Conservation (phyloP, 495 filamentous ascomycete genomes). For the Hyaloscypha finlandica region DNA sequence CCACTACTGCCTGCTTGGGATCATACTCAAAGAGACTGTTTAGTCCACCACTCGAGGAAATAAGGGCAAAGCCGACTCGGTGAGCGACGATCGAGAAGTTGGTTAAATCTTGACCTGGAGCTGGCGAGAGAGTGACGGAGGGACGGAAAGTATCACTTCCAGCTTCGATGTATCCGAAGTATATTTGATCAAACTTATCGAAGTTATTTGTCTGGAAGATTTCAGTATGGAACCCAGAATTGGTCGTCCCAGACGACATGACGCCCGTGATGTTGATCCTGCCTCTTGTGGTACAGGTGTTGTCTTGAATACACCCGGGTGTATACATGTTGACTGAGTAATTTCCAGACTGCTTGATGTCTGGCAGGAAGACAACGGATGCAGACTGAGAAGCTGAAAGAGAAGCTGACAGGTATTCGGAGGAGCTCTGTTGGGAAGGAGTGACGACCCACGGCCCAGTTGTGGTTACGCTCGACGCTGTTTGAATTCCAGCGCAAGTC, state of each 20-base stretch:
- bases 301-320: slow-evolving; percentile 82
- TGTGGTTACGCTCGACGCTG: slow-evolving; percentile 61
- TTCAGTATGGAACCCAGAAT: slow-evolving; percentile 36
- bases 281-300: slow-evolving; percentile 72
- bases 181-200: slow-evolving; percentile 93
- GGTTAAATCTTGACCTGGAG: slow-evolving; percentile 55
- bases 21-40: slow-evolving; percentile 93
- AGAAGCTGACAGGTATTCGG: slow-evolving; percentile 73
- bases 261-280: slow-evolving; percentile 76
- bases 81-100: slow-evolving; percentile 83
- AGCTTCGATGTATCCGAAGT: slow-evolving; percentile 79
- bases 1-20: slow-evolving; percentile 58
- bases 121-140: slow-evolving; percentile 74
- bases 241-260: slow-evolving; percentile 53
- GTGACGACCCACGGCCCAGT: slow-evolving; percentile 75
- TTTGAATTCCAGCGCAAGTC: slow-evolving; percentile 66
- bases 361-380: slow-evolving; percentile 76
- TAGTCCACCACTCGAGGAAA: slow-evolving; percentile 68
- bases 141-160: slow-evolving; percentile 75
- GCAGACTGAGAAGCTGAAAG: slow-evolving; percentile 56
- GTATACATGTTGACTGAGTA: slow-evolving; percentile 89
- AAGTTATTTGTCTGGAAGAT: slow-evolving; percentile 86
- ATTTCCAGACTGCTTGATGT: slow-evolving; percentile 86
- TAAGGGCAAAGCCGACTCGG: slow-evolving; percentile 73
- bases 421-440: slow-evolving; percentile 60